Conservation (phyloP, 2,329 filamentous ascomycete species). For the Pyricularia sp. region DNA sequence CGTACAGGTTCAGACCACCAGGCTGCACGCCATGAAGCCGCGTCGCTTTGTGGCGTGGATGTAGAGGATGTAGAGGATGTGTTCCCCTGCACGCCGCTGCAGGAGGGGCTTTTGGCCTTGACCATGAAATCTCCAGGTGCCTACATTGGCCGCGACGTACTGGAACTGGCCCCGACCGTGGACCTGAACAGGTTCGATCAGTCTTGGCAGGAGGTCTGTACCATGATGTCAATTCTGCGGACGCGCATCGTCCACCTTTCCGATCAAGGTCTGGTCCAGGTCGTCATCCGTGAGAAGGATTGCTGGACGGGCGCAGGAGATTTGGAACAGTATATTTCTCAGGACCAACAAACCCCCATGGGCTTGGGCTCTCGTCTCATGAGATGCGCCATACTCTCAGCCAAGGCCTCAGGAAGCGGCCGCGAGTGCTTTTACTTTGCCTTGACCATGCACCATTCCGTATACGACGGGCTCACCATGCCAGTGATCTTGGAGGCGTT, state of each 20-base stretch:
- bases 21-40: not conserved
- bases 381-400: not conserved
- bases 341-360: not conserved
- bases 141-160: conserved; percentile 37
- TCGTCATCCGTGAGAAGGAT: not conserved
- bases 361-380: not conserved
- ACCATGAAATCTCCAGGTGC: conserved; percentile 35
- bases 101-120: conserved; percentile 41
- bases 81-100: conserved; percentile 40
- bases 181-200: conserved; percentile 24
- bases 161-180: conserved; percentile 22
- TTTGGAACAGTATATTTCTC: not conserved
- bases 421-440: not conserved
- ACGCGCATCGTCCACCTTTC: conserved; percentile 27
- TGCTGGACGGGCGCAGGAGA: not conserved
- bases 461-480: not conserved
- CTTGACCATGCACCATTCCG: not conserved
- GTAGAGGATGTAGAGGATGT: conserved; percentile 29
- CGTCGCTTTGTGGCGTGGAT: conserved; percentile 3
- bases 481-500: not conserved
- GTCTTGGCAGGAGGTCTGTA: conserved; percentile 27
- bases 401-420: no score
- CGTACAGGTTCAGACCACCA: not conserved
- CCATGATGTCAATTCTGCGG: conserved; percentile 28
- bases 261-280: not conserved